These are phyloP conservation scores for Aspergillus phoenicis DNA, from an alignment of 2,329 filamentous ascomycete species.

Conservation along the genomic window DNA sequence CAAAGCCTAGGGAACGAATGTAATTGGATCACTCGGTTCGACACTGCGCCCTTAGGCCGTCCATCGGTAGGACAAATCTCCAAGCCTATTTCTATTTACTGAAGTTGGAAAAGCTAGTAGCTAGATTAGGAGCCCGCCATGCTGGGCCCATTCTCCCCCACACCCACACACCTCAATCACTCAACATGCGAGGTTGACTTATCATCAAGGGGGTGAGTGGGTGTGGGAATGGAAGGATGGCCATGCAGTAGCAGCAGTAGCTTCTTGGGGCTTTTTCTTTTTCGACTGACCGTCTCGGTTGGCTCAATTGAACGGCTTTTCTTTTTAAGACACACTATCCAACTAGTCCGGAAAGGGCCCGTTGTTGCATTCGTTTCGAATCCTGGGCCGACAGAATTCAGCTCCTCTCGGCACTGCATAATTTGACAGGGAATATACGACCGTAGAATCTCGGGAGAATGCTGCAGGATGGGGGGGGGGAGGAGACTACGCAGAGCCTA, in stretches of 20 bases:
- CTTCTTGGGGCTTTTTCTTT: neutral
- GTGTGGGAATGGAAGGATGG: neutral
- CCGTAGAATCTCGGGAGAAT: neutral
- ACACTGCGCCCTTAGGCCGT: conserved; percentile 12
- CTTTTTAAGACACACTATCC: neutral
- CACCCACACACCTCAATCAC: conserved; percentile 3
- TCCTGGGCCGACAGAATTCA: conserved; percentile 4
- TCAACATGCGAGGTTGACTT: conserved; percentile 9
- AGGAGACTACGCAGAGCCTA: neutral
- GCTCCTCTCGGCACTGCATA: conserved; percentile 8
- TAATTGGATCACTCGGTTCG: conserved; percentile 13
- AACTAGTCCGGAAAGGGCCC: conserved; percentile 10
- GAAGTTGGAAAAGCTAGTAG: conserved; percentile 5
- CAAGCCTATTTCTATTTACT: neutral
- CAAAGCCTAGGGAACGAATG: conserved; percentile 6
- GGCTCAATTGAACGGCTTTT: conserved; percentile 1
- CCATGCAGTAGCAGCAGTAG: neutral
- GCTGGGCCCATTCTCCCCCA: conserved; percentile 5
- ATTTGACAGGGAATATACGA: neutral
- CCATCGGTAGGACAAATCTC: conserved; percentile 5
- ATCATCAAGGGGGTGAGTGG: conserved; percentile 8
- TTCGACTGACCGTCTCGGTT: conserved; percentile 6
- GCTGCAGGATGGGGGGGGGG: neutral
- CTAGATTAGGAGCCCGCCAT: conserved; percentile 3
- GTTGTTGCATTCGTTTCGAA: conserved; percentile 5